Evolutionary conservation across 2,329 filamentous ascomycete species (phyloP).

Genomic region (Aureobasidium sp.): DNA sequence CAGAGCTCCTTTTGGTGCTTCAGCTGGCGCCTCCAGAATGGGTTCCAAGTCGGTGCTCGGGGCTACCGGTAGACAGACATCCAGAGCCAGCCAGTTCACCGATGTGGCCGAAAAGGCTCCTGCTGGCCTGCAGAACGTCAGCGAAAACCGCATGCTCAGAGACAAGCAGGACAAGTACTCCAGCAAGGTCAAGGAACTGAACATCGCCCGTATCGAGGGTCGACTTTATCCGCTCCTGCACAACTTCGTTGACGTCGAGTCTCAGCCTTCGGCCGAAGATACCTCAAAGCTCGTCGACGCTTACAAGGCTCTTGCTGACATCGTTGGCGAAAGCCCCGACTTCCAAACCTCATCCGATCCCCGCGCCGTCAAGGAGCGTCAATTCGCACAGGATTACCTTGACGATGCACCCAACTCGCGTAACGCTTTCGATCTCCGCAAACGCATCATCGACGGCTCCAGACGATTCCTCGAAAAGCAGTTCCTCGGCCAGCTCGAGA

Average conservation of each 20-base stretch:
- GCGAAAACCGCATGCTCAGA: constrained; percentile 66
- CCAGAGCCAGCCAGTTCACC: constrained; percentile 27
- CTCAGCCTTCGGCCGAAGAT: constrained; percentile 56
- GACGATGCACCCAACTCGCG: constrained; percentile 61
- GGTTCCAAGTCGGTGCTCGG: constrained; percentile 84
- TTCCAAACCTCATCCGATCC: constrained; percentile 50
- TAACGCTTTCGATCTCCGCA: constrained; percentile 61
- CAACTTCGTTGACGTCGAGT: constrained; percentile 67
- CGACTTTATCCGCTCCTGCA: constrained; percentile 64
- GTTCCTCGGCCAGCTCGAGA: constrained; percentile 71
- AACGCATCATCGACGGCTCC: constrained; percentile 71
- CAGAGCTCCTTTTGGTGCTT: constrained; percentile 31
- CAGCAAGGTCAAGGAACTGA: constrained; percentile 70
- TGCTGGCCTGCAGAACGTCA: constrained; percentile 36
- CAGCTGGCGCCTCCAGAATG: constrained; percentile 44
- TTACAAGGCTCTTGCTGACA: constrained; percentile 70
- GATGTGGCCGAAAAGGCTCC: constrained; percentile 39
- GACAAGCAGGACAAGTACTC: constrained; percentile 80
- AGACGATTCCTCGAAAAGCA: constrained; percentile 70
- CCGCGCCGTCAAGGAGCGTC: constrained; percentile 63
- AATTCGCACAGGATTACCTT: constrained; percentile 68
- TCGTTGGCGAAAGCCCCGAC: constrained; percentile 63
- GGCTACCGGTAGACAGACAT: constrained; percentile 51
- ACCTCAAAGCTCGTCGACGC: constrained; percentile 61
- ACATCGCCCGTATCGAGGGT: constrained; percentile 59